A percentile compares a stretch with the other conserved stretches of the same genome.
Evolutionary conservation across 257 asterid genomes (phyloP).

Genomic region (Fraxinus americana): DNA sequence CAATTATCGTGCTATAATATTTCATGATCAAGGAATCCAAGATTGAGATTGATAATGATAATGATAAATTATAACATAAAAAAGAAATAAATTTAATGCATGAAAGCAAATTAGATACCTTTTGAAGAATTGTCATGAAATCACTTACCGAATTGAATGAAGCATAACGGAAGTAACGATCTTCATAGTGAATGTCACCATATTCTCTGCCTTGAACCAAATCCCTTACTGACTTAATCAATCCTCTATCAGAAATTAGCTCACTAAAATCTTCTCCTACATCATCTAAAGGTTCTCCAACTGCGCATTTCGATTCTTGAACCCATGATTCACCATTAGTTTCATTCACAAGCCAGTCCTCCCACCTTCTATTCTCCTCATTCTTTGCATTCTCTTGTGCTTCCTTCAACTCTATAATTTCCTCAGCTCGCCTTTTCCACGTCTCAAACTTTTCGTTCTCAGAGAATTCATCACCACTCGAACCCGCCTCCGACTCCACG

Average conservation of each 20-base stretch:
- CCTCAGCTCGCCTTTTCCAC: slow-evolving; percentile 92
- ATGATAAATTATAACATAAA: neutral
- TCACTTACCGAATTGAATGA: slow-evolving; percentile 71
- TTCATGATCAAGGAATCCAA: slow-evolving; percentile 4
- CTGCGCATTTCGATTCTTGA: slow-evolving; percentile 47
- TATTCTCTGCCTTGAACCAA: slow-evolving; percentile 72
- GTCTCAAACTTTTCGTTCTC: slow-evolving; percentile 91
- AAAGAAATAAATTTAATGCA: neutral
- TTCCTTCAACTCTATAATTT: slow-evolving; percentile 85
- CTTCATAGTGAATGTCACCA: slow-evolving; percentile 88
- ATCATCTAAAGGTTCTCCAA: slow-evolving; percentile 43
- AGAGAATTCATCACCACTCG: slow-evolving; percentile 53
- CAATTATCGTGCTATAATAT: neutral
- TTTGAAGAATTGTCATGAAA: neutral
- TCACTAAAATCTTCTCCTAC: slow-evolving; percentile 48
- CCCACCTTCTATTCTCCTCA: slow-evolving; percentile 90
- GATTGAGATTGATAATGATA: neutral
- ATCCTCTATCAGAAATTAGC: slow-evolving; percentile 63
- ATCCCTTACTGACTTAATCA: slow-evolving; percentile 79
- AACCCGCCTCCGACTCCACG: slow-evolving; percentile 56
- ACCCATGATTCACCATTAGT: slow-evolving; percentile 58
- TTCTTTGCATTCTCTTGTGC: slow-evolving; percentile 84
- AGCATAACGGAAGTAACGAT: slow-evolving; percentile 84
- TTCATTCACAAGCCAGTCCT: slow-evolving; percentile 84
- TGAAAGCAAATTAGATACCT: slow-evolving; percentile 1